Percentiles rank a stretch among this genome's conserved stretches.
Conservation (phyloP, 805 yeast species). For the Nakazawaea siamensis region DNA sequence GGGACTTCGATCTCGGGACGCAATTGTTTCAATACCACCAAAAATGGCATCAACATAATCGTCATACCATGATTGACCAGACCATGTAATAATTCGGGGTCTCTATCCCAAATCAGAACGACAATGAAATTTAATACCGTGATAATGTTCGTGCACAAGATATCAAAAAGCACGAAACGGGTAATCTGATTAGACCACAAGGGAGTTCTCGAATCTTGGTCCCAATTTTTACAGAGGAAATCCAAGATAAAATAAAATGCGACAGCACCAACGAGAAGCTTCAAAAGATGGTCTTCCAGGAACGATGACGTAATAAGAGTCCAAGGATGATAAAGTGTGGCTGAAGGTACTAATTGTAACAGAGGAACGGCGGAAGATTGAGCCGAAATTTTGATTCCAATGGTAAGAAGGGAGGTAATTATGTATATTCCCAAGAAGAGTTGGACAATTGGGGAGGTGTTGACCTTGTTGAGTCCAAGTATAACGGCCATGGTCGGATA, state of each 20-base stretch:
- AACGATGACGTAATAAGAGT: slow-evolving; percentile 56
- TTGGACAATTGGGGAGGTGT: neutral
- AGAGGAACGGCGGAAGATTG: slow-evolving; percentile 23
- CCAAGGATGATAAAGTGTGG: slow-evolving; percentile 53
- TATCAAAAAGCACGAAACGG: slow-evolving; percentile 41
- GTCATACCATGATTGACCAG: slow-evolving; percentile 45
- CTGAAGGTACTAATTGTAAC: slow-evolving; percentile 57
- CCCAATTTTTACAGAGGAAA: slow-evolving; percentile 47
- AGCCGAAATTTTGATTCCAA: neutral
- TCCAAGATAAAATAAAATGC: slow-evolving; percentile 32
- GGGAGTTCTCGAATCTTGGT: slow-evolving; percentile 16
- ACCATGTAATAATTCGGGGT: slow-evolving; percentile 27
- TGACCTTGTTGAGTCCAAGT: slow-evolving; percentile 3
- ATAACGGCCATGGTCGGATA: slow-evolving; percentile 2
- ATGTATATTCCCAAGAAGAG: neutral
- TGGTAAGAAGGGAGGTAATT: neutral
- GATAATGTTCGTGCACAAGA: slow-evolving; percentile 46
- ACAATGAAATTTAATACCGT: slow-evolving; percentile 36
- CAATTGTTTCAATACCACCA: slow-evolving; percentile 49
- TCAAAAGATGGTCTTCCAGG: slow-evolving; percentile 45
- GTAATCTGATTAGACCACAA: slow-evolving; percentile 31
- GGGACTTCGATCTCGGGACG: slow-evolving; percentile 50
- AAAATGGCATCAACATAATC: slow-evolving; percentile 42
- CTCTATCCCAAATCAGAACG: slow-evolving; percentile 24
- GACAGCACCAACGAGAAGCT: slow-evolving; percentile 30